Evolutionary conservation across 345 rosid genomes (phyloP), one percentile per base, ranked within the genome.

Genomic region (Hypericum perforatum): DNA sequence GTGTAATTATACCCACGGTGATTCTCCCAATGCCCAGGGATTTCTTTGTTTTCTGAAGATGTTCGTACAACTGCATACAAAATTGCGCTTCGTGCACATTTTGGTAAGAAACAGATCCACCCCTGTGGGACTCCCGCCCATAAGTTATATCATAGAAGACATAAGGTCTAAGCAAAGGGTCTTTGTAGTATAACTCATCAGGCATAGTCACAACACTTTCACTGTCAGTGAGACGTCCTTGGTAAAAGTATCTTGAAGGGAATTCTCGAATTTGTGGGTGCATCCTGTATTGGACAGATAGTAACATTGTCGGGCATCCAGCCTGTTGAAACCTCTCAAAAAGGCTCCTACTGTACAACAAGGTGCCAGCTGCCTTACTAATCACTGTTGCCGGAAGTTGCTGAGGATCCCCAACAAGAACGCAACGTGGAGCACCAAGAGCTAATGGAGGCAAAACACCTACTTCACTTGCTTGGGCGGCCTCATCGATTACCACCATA

Each of bases 371-470:
- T 43, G 97, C 95, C 70, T 92, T 92, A 79, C 97, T 88, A 59
- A 92, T 92, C 40, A 92, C 98, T 37, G 98, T 92, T 45, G 98
- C 98, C 61, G 98, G 98, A 71, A 92, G 98, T 77, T 92, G 98
- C 78, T 92, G 98, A 45, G 98, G 98, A 78, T 92, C 98, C 48
- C 98, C 98, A 11, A 92, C 98, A 70, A 92, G 95, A 67, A 92
- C 98, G 66, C 98, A 92, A 7, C 98, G 74, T 32, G 97, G 84
- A 39, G 98, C 98, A 45, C 95, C 98, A 41, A 92, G 97, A 43
- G 97, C 70, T 49, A 92, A 88, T 40, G 98, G 97, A 61, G 98
- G 98, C 68, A 92, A 94, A 70, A 85, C 82, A 46, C 72, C 98
- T 37, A 82, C 95, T 73, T 92, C 98, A 54, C 97, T 88, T 57